These are phyloP conservation scores for Thelephora ganbajun DNA, from an alignment of 768 basidiomycete genomes.

Conservation along the genomic window DNA sequence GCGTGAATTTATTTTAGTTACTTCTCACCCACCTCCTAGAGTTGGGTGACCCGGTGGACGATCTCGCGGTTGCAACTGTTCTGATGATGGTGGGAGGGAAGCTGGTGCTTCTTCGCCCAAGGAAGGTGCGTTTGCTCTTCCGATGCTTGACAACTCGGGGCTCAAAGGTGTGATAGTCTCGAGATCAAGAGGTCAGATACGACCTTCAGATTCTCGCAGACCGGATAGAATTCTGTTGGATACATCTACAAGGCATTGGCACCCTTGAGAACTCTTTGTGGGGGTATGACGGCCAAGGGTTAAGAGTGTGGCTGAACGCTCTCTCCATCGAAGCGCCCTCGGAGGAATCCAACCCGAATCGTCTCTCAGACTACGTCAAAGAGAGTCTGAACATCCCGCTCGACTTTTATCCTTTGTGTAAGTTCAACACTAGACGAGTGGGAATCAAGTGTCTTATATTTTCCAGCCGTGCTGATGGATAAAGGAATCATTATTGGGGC, in stretches of 20 bases:
- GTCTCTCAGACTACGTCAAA: constrained; percentile 43
- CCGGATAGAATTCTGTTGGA: constrained; percentile 98
- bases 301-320: constrained; percentile 93
- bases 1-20: neutral
- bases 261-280: constrained; percentile 93
- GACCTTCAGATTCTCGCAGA: constrained; percentile 96
- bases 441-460: constrained; percentile 3
- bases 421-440: constrained; percentile 10
- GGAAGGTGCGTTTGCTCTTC: constrained; percentile 41
- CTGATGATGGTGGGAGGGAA: constrained; percentile 92
- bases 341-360: constrained; percentile 11
- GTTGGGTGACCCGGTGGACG: constrained; percentile 86
- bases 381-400: constrained; percentile 89
- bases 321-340: constrained; percentile 65
- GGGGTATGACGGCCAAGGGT: constrained; percentile 85
- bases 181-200: constrained; percentile 82
- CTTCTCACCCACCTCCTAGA: constrained; percentile 30
- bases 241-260: constrained; percentile 86
- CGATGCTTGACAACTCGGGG: neutral
- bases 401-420: constrained; percentile 94
- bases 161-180: constrained; percentile 37
- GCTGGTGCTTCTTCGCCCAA: constrained; percentile 75
- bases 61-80: constrained; percentile 87
- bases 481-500: constrained; percentile 97
- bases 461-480: constrained; percentile 89